Evolutionary conservation across 2,329 filamentous ascomycete species (phyloP).

Genomic region (Beauveria sp.): DNA sequence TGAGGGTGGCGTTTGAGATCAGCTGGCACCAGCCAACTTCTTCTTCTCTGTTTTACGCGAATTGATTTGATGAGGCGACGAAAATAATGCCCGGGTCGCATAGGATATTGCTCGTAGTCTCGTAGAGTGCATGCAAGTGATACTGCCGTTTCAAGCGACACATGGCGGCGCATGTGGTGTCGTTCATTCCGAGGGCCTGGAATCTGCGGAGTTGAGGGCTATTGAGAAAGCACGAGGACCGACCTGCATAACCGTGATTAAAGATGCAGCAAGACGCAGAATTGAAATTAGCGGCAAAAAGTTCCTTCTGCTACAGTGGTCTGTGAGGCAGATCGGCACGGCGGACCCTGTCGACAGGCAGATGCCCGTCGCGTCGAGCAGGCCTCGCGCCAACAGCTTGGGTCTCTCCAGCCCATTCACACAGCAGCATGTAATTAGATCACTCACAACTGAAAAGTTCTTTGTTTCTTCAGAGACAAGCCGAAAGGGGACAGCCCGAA

Average conservation of each 20-base stretch:
- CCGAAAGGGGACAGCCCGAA: neutral
- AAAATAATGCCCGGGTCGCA: neutral
- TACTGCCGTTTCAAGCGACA: neutral
- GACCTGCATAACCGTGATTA: neutral
- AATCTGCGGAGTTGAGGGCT: neutral
- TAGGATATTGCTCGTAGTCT: neutral
- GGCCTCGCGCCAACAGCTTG: conserved; percentile 6
- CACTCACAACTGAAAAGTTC: neutral
- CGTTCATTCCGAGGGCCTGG: conserved; percentile 9
- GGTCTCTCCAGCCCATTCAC: conserved; percentile 1
- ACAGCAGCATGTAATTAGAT: neutral
- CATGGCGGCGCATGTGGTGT: conserved; percentile 4
- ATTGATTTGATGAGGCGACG: neutral
- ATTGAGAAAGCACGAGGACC: neutral
- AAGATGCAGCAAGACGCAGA: neutral
- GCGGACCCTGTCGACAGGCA: neutral
- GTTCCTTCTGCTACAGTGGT: neutral
- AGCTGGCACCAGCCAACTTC: neutral
- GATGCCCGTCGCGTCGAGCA: neutral
- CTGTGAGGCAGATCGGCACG: neutral
- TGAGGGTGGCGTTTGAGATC: neutral
- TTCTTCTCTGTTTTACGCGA: too few relatives aligned
- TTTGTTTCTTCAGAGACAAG: neutral
- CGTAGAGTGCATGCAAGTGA: neutral
- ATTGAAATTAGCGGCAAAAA: neutral